phyloP scores from a whole-genome alignment of 2,329 filamentous ascomycete genomes.

The Sporothrix luriei region DNA sequence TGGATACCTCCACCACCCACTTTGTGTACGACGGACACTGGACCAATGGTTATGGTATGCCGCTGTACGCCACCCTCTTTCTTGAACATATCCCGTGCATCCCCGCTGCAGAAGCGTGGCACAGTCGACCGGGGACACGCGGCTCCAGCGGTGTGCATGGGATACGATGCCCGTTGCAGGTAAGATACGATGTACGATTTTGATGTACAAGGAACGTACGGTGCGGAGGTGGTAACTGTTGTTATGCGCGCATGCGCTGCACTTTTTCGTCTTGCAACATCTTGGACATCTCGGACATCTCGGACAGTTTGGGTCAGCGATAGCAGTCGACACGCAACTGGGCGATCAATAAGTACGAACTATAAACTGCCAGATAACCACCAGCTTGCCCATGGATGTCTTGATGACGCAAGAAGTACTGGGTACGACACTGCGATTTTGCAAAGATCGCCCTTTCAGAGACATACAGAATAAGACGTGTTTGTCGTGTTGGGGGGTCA shows the following conservation, averaged over 20 bases:
- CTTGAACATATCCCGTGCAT: constrained; percentile 1
- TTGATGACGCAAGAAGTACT: background rate
- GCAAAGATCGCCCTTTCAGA: background rate
- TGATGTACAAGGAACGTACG: no score
- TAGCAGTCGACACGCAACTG: no score
- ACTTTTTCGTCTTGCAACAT: no score
- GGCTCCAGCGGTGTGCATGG: background rate
- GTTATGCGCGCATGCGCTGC: no score
- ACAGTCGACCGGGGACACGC: constrained; percentile 17
- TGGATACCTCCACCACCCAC: background rate
- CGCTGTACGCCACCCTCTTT: background rate
- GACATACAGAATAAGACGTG: no score
- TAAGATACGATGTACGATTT: background rate
- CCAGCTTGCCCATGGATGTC: background rate
- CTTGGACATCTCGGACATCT: no score
- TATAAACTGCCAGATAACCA: no score
- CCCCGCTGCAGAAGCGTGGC: constrained; percentile 19
- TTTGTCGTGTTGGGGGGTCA: no score
- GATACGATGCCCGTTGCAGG: background rate
- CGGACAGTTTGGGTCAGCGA: no score
- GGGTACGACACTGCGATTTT: background rate
- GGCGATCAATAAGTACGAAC: no score
- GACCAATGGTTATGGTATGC: background rate
- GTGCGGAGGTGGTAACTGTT: no score
- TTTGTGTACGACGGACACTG: background rate